These are phyloP conservation scores for Agroathelia rolfsii DNA, from an alignment of 1,284 basidiomycete species.

Conservation along the genomic window DNA sequence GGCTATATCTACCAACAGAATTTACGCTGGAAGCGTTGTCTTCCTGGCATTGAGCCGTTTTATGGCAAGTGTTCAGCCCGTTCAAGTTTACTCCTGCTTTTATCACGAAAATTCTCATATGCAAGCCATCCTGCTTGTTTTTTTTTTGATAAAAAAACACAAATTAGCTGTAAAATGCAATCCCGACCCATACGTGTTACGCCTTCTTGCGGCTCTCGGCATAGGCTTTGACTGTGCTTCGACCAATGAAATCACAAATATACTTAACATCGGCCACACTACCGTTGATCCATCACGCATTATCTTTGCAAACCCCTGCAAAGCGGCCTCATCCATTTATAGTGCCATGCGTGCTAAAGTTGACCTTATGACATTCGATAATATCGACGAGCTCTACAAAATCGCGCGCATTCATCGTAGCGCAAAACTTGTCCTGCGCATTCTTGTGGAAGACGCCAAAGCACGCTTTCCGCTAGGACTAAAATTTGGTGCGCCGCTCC, in stretches of 20 bases:
- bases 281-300: conserved; percentile 44
- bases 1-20: conserved; percentile 59
- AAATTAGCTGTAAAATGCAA: conserved; percentile 73
- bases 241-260: conserved; percentile 58
- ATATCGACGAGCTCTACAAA: conserved; percentile 71
- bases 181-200: conserved; percentile 65
- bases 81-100: conserved; percentile 5
- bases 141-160: too few relatives aligned
- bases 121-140: conserved; percentile 1
- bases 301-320: conserved; percentile 81
- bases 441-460: conserved; percentile 72
- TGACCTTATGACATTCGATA: conserved; percentile 74
- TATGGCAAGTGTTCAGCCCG: conserved; percentile 40
- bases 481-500: conserved; percentile 70
- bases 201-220: conserved; percentile 59
- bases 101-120: conserved; percentile 3
- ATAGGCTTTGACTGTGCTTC: conserved; percentile 75
- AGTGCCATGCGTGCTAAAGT: conserved; percentile 51
- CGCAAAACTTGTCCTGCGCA: conserved; percentile 65
- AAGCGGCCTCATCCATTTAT: conserved; percentile 66
- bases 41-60: conserved; percentile 63
- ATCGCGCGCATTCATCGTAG: conserved; percentile 53
- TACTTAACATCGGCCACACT: conserved; percentile 48
- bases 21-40: conserved; percentile 49
- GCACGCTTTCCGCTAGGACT: conserved; percentile 66